A percentile compares a stretch with the other conserved stretches of the same genome.
Conservation (phyloP, 2,329 filamentous ascomycete genomes). For the Pseudogymnoascus sp. region DNA sequence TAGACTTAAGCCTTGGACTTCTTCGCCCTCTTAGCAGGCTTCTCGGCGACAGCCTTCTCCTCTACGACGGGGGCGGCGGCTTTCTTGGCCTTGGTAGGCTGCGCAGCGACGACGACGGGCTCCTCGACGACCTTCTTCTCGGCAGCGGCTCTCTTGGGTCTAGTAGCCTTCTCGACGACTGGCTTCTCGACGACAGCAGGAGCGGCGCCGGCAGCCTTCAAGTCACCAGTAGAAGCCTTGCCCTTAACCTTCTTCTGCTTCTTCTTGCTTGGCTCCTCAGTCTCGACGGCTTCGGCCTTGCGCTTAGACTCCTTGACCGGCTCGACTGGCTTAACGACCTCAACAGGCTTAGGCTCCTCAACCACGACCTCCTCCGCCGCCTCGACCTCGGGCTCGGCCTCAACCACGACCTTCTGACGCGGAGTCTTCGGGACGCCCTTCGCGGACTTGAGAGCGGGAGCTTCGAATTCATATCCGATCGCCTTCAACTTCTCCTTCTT, state of each 20-base stretch:
- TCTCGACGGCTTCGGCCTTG: slow-evolving; percentile 23
- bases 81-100: slow-evolving; percentile 16
- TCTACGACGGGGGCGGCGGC: background rate
- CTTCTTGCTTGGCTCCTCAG: slow-evolving; percentile 8
- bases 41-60: slow-evolving; percentile 17
- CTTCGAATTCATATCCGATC: slow-evolving; percentile 77
- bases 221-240: slow-evolving; percentile 16
- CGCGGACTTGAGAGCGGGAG: slow-evolving; percentile 62
- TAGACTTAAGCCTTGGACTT: slow-evolving; percentile 23
- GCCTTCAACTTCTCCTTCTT: slow-evolving; percentile 71
- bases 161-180: slow-evolving; percentile 27
- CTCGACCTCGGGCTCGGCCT: slow-evolving; percentile 21
- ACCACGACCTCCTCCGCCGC: slow-evolving; percentile 24
- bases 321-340: slow-evolving; percentile 15
- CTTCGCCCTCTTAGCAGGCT: slow-evolving; percentile 35
- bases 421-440: slow-evolving; percentile 43
- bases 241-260: slow-evolving; percentile 20
- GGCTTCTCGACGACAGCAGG: slow-evolving; percentile 29
- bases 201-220: background rate
- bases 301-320: slow-evolving; percentile 27
- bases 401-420: slow-evolving; percentile 16
- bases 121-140: slow-evolving; percentile 23
- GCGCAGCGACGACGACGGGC: slow-evolving; percentile 35
- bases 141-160: slow-evolving; percentile 18
- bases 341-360: slow-evolving; percentile 21